Base-by-base conservation (phyloP, 192 early-diverging fungal species). In the Gryganskiella cystojenkinii region DNA sequence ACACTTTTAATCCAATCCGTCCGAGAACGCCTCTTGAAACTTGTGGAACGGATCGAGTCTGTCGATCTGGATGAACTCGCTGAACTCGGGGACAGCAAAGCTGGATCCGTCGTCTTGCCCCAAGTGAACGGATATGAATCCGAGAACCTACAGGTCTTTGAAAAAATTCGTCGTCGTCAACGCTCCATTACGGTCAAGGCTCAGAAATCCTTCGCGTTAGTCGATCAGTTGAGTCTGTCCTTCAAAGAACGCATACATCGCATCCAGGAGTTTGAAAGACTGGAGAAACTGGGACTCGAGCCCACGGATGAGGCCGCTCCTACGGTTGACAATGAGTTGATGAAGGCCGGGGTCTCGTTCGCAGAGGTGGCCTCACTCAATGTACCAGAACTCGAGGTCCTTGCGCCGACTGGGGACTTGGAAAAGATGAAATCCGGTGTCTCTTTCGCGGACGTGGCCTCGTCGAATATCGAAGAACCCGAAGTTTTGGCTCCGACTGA, bases 321-420 rank as follows among this genome's bases (percentile, higher is more conserved):
- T 25, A 66, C 71, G 14, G 50, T 56, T 15, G 71, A 75, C 14
- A 66, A 63, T 27, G 59, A 67, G 31, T 63, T 63, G 72, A 76
- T 76, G 65, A 67, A 76, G 59, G 51, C 49, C 11, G 71, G 64
- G 13, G 33, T 66, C n/a, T 54, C 64, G 19, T 74, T 65, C 40
- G 62, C 57, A 1, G 57, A 58, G 14, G 13, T 74, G 6, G 25
- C 63, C 8, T 4, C 27, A 14, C 27, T 20, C n/a, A 42, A 2
- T 1, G 22, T 40, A 1, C 19, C 54, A 40, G 40, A 55, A 4
- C 33, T 27, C 1, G 49, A 69, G n/a, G 56, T 69, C 20, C 33
- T 67, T 10, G 64, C 61, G 11, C 62, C 35, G 19, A 53, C 62
- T 4, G 33, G 57, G 31, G 65, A 56, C 17, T 20, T 67, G 7